Base-by-base conservation (phyloP, 176 grass and related monocot genomes). In the Zea luxurians region DNA sequence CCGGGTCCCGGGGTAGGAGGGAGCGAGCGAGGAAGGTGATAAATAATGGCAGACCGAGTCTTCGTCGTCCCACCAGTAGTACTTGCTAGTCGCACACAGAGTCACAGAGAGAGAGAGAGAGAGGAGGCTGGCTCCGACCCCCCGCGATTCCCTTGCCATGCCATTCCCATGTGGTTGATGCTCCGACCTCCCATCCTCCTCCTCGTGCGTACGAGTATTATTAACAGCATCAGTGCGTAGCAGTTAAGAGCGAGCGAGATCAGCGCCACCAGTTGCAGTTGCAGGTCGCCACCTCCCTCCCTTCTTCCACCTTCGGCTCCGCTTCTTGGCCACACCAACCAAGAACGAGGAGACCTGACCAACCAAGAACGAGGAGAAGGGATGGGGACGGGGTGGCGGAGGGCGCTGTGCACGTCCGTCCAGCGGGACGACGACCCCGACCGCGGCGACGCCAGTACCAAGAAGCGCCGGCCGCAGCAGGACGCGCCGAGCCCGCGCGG, bases 321-420 rank as follows among this genome's bases (percentile, higher is more conserved):
- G 0, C 47, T 16, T 16, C 46, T 37, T 13, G 15, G 6, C 27
- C 8, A 13, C 10, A 70, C 48, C 48, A 53, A 11, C 37, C 70
- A 37, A 18, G 47, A 5, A 10, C 37, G 17, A 18, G n/a, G 18
- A 63, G 66, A 7, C n/a, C 8, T 34, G 18, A 70, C 48, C 48
- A 53, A 11, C 37, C 70, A 37, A 18, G 47, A 5, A 10, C 37
- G 17, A 18, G n/a, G 18, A 63, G 66, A 7, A 37, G 15, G 52
- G 27, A 97, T 94, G 95, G 82, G 89, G 34, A 97, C 77, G 45
- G 89, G 95, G 70, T 97, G 94, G 94, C 87, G 91, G 83, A 91
- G 94, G 82, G 91, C 94, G 11, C 86, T 97, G 48, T 97, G 94
- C 87, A 97, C 94, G 48, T 93, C 91, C 13, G 88, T 93, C 15